Percentiles rank a stretch among this genome's conserved stretches.
Evolutionary conservation across 2,329 filamentous ascomycete genomes (phyloP).

Genomic region (Fusarium chuoi): DNA sequence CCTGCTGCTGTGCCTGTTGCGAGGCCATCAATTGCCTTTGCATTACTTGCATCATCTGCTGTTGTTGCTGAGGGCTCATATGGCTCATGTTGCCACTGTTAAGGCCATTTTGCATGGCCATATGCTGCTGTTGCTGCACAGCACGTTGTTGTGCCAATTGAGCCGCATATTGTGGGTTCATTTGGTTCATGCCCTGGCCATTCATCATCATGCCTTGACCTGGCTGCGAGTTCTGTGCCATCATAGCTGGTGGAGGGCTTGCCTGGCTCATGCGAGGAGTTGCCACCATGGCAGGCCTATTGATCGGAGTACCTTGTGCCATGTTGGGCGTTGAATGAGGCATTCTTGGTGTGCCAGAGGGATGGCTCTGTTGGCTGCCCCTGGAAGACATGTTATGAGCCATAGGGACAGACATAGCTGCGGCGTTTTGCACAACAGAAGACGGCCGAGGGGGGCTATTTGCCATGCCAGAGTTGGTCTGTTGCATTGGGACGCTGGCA

Average conservation of each 20-base stretch:
- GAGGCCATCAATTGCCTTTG: constrained; percentile 54
- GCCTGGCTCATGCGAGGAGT: constrained; percentile 72
- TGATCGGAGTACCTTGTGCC: constrained; percentile 68
- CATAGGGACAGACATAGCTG: constrained; percentile 69
- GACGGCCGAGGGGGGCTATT: constrained; percentile 74
- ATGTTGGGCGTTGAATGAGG: constrained; percentile 70
- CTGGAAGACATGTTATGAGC: constrained; percentile 71
- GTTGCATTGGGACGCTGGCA: constrained; percentile 71
- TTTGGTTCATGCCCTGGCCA: constrained; percentile 55
- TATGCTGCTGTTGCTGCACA: constrained; percentile 56
- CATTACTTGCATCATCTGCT: constrained; percentile 53
- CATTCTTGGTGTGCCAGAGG: constrained; percentile 71
- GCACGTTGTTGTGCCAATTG: constrained; percentile 62
- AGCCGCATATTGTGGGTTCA: constrained; percentile 53
- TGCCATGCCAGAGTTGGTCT: constrained; percentile 74
- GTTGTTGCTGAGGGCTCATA: constrained; percentile 53
- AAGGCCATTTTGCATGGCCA: constrained; percentile 52
- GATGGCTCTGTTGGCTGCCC: constrained; percentile 74
- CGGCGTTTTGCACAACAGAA: constrained; percentile 70
- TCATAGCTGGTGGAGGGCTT: constrained; percentile 69
- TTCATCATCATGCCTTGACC: constrained; percentile 63
- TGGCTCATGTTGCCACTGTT: constrained; percentile 51
- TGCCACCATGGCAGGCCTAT: constrained; percentile 60
- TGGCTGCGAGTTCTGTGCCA: constrained; percentile 67
- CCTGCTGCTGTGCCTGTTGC: constrained; percentile 49